phyloP scores from a whole-genome alignment of 2,329 filamentous ascomycete genomes.

The Didymella exigua region DNA sequence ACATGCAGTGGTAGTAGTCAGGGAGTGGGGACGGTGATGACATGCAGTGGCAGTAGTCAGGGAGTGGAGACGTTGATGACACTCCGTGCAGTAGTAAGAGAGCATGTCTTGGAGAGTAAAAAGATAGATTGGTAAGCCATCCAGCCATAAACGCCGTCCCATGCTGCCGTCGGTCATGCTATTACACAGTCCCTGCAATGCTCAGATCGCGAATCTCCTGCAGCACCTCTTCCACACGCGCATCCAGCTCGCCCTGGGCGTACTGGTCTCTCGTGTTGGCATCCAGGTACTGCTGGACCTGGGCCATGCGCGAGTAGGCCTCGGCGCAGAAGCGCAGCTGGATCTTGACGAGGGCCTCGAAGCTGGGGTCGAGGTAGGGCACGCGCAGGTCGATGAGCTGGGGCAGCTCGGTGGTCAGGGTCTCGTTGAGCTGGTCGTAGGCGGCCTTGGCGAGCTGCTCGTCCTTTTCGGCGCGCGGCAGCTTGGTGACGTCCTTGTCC shows the following conservation, averaged over 20 bases:
- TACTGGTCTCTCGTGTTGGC: conserved; percentile 96
- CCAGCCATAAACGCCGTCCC: conserved; percentile 8
- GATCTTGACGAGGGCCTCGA: conserved; percentile 98
- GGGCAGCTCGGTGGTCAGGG: conserved; percentile 88
- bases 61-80: too few relatives aligned
- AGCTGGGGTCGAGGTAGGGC: conserved; percentile 94
- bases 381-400: conserved; percentile 96
- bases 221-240: conserved; percentile 89
- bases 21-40: too few relatives aligned
- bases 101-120: background rate
- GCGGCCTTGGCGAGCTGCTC: conserved; percentile 90
- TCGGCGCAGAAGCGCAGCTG: conserved; percentile 97
- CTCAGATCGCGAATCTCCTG: conserved; percentile 97
- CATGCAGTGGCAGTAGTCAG: too few relatives aligned
- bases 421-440: conserved; percentile 97
- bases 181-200: conserved; percentile 75
- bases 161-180: background rate
- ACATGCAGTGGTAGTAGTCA: background rate
- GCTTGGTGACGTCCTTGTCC: conserved; percentile 96
- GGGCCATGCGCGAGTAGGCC: conserved; percentile 96
- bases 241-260: conserved; percentile 88
- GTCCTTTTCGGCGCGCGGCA: conserved; percentile 95
- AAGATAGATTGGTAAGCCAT: background rate
- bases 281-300: conserved; percentile 98
- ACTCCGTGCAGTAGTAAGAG: too few relatives aligned